Evolutionary conservation across 2,329 filamentous ascomycete species (phyloP), one percentile per base, ranked within the genome.

Genomic region (Aspergillus piperis): DNA sequence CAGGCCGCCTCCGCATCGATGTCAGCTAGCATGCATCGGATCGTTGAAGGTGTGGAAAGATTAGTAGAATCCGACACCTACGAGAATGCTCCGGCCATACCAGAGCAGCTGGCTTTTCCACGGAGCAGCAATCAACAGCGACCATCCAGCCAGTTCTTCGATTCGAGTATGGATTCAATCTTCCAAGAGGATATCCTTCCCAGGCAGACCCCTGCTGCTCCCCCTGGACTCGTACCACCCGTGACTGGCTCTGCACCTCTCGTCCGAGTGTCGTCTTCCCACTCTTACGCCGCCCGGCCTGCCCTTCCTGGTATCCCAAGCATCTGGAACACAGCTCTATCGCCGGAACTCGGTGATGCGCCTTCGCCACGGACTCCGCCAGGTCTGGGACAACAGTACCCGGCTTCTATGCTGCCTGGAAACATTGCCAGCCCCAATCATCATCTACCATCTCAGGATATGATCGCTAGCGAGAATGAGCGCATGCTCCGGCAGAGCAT

Each of bases 1-100:
- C 81, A 83, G 58, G 79, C 82, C n/a, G 78, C 81, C 19, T 82
- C 76, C 1, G 72, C 72, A 27, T 78, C 77, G 1, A 73, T 79
- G 61, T 75, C 81, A 5, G 72, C 73, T 21, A 76, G 75, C 32
- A 77, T 77, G 73, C 66, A 77, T 54, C 71, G 75, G 21, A 77
- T 77, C 32, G 72, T 75, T 5, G 75, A 77, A 57, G 75, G 70
- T 19, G 74, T 77, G 8, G 75, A 77, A 53, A 69, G 73, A 44
- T 63, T 77, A 52, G 75, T 77, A 5, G 75, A 77, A 55, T 77
- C 75, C 15, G 75, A 77, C 59, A 75, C 74, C 5, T 76, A 75
- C 52, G 75, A 77, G 58, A 73, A 72, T 54, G 64, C 70, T 2
- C 69, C 73, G 25, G 48, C 62, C 23, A 56, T 71, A 5, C 58